phyloP scores from a whole-genome alignment of 2,329 filamentous ascomycete genomes.

The Cordyceps farinosa region DNA sequence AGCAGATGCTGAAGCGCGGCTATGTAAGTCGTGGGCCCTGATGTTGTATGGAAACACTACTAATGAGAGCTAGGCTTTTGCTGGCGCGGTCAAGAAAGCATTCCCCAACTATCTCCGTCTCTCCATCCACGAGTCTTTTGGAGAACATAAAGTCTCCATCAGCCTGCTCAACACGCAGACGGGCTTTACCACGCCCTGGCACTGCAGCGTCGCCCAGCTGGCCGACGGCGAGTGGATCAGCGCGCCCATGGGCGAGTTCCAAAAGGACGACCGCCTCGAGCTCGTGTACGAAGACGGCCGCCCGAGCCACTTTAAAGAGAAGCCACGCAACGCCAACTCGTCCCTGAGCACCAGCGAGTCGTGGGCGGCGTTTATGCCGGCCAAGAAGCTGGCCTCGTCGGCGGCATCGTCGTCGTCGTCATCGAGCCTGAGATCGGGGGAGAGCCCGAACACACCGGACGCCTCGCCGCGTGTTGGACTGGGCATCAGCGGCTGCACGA shows the following conservation, averaged over 20 bases:
- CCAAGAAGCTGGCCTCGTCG: constrained; percentile 1
- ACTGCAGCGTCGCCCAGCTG: constrained; percentile 26
- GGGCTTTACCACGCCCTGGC: constrained; percentile 32
- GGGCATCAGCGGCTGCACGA: constrained; percentile 7
- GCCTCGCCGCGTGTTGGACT: background rate
- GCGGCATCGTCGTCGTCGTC: background rate
- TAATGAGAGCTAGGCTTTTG: constrained; percentile 27
- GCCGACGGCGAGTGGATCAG: constrained; percentile 26
- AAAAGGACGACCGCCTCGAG: constrained; percentile 23
- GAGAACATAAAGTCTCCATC: constrained; percentile 28
- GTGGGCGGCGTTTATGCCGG: constrained; percentile 10
- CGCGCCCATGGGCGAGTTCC: constrained; percentile 27
- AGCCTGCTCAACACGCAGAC: constrained; percentile 29
- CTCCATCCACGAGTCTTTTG: constrained; percentile 30
- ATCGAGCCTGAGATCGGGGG: background rate
- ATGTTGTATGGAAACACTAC: background rate
- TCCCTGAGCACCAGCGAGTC: background rate
- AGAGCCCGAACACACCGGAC: background rate
- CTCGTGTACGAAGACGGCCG: constrained; percentile 24
- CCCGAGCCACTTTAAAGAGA: constrained; percentile 24
- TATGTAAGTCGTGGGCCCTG: constrained; percentile 23
- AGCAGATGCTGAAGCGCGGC: constrained; percentile 31
- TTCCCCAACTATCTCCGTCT: constrained; percentile 29
- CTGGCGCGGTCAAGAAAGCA: constrained; percentile 25
- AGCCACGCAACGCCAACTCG: background rate